Evolutionary conservation across 257 asterid species (phyloP).

Genomic region (Nicotiana attenuata): DNA sequence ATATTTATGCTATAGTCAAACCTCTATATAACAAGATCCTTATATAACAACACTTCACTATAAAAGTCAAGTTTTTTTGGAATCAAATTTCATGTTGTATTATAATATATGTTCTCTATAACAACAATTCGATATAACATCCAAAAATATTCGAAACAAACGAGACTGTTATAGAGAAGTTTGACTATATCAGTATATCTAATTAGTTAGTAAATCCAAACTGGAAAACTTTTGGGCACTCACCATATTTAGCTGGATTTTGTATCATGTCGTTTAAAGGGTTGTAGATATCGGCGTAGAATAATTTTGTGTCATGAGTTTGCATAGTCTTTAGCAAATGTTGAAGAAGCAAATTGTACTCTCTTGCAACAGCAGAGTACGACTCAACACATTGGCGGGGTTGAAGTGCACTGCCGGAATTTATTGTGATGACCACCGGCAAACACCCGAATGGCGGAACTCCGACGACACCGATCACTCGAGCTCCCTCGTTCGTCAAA

Average conservation of each 20-base stretch:
- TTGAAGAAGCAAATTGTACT: conserved; percentile 48
- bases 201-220: background rate
- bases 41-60: too few species aligned
- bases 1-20: too few species aligned
- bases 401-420: conserved; percentile 15
- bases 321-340: conserved; percentile 18
- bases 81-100: too few species aligned
- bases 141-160: too few species aligned
- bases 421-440: conserved; percentile 49
- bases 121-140: too few species aligned
- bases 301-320: conserved; percentile 6
- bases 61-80: too few species aligned
- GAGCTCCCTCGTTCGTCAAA: conserved; percentile 47
- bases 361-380: conserved; percentile 34
- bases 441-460: conserved; percentile 77
- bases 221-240: background rate
- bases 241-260: conserved; percentile 47
- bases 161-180: too few species aligned
- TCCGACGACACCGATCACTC: conserved; percentile 41
- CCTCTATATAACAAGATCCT: too few species aligned
- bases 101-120: too few species aligned
- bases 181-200: too few species aligned
- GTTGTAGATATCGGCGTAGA: conserved; percentile 37
- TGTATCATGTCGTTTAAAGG: conserved; percentile 45
- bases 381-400: conserved; percentile 49